Base-by-base conservation (phyloP, 352 stramenopile species). In the Phytophthora pluvialis region DNA sequence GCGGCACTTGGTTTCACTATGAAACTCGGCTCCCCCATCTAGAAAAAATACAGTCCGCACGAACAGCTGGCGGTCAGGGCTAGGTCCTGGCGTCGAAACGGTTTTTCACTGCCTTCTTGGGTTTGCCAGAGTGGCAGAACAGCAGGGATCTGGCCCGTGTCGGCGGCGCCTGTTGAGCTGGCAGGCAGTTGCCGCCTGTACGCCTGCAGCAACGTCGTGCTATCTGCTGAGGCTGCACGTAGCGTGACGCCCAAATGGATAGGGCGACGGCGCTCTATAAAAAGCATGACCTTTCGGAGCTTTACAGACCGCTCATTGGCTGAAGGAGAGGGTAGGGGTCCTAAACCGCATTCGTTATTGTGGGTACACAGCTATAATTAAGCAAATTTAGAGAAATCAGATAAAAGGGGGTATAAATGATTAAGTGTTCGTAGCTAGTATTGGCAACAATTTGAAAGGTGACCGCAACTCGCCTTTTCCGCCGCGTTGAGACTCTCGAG, bases 41-140 rank as follows among this genome's bases (percentile, higher is more conserved):
- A 63, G 55, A 69, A 71, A 72, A 72, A 73, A 69, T 67, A 71
- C 69, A 70, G 60, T 63, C 64, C 71, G 47, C 46, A 13, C 35
- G 15, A 42, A 31, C 68, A 70, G 55, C 43, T 67, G 62, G 60
- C 31, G 39, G 64, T 32, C 35, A 57, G 45, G 53, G 44, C 4
- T 69, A 64, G 53, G 45, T 15, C 21, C 16, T 2, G 2, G 15
- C 1, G 31, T 16, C 36, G 18, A 67, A 62, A 67, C 55, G 38
- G 46, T 47, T 50, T 59, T 65, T 60, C 50, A 11, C 33, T 35
- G n/a, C 8, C 15, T 38, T 35, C 5, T 21, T 36, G 4, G 38
- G 36, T 58, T 48, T 48, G 15, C 35, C 35, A 58, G 18, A 3
- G 21, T 2, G 21, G 18, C 31, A 45, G 36, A 29, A 58, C 51